Conservation (phyloP, 108 stramenopile genomes). For the Pseudonitzschia multistriata region DNA sequence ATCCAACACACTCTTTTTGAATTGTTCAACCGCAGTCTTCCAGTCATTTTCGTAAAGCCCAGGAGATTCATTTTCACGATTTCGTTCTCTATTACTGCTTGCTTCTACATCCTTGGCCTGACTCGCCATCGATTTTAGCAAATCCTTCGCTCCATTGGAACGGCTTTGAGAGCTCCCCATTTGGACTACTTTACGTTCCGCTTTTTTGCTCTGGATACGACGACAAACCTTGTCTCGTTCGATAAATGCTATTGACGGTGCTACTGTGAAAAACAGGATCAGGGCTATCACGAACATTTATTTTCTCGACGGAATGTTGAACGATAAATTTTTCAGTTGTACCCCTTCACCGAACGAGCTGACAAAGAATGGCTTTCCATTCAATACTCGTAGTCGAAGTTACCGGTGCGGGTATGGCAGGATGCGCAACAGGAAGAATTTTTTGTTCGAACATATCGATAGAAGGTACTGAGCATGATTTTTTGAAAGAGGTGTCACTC, state of each 20-base stretch:
- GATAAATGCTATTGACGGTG: background rate
- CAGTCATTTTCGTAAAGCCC: slow-evolving; percentile 27
- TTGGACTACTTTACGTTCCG: too few relatives aligned
- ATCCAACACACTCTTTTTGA: slow-evolving; percentile 34
- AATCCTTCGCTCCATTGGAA: background rate
- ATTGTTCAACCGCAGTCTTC: slow-evolving; percentile 28
- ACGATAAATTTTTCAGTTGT: too few relatives aligned
- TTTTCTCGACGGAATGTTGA: background rate
- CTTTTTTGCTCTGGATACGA: too few relatives aligned
- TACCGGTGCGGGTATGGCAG: too few relatives aligned
- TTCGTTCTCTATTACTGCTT: background rate
- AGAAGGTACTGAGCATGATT: too few relatives aligned
- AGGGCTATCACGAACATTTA: background rate
- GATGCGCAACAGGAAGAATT: too few relatives aligned
- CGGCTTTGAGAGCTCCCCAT: too few relatives aligned
- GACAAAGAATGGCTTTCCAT: too few relatives aligned
- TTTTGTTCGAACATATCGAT: too few relatives aligned
- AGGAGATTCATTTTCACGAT: background rate
- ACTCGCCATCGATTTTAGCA: background rate
- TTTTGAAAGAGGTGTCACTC: too few relatives aligned
- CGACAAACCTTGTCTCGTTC: background rate
- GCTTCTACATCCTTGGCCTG: background rate
- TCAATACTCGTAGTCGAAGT: too few relatives aligned
- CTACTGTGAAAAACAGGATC: background rate
- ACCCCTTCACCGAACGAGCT: too few relatives aligned